A percentile compares a stretch with the other conserved stretches of the same genome.
Evolutionary conservation across 1,284 basidiomycete genomes (phyloP).

Genomic region (Wolfiporia cocos): DNA sequence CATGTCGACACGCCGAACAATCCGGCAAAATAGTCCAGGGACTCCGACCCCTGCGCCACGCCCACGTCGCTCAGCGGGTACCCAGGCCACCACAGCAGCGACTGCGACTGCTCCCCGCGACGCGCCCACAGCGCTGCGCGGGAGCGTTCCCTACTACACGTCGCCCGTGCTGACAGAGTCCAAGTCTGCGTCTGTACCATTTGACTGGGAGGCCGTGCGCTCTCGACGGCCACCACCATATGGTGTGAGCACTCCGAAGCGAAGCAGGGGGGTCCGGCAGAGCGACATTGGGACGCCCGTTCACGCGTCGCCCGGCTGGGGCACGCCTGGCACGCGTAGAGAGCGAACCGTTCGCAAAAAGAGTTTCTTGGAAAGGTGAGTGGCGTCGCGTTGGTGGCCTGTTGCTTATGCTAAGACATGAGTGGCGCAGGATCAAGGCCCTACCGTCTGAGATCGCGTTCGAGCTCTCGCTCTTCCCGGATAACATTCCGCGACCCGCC

Average conservation of each 20-base stretch:
- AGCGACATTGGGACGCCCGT: constrained; percentile 32
- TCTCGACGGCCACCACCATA: constrained; percentile 63
- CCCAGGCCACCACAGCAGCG: no score
- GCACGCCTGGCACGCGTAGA: constrained; percentile 1
- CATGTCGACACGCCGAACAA: no score
- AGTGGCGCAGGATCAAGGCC: constrained; percentile 39
- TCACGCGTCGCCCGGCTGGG: constrained; percentile 29
- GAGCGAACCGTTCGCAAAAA: constrained; percentile 59
- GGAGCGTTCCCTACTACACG: constrained; percentile 23
- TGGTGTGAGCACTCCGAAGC: constrained; percentile 47
- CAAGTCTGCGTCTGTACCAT: constrained; percentile 62
- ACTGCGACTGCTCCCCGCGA: no score
- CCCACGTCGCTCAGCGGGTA: no score
- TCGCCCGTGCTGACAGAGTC: constrained; percentile 60
- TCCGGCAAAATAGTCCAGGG: no score
- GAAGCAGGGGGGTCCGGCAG: constrained; percentile 31
- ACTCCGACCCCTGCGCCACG: no score
- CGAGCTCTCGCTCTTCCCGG: constrained; percentile 67
- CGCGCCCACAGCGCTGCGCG: constrained; percentile 19
- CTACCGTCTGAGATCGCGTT: constrained; percentile 67
- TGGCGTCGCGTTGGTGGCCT: background rate
- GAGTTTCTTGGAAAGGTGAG: constrained; percentile 52
- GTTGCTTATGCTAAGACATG: background rate
- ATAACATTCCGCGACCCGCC: constrained; percentile 66
- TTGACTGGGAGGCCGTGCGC: constrained; percentile 79